Conservation (phyloP, 2,329 filamentous ascomycete species). For the Claviceps humidiphila region DNA sequence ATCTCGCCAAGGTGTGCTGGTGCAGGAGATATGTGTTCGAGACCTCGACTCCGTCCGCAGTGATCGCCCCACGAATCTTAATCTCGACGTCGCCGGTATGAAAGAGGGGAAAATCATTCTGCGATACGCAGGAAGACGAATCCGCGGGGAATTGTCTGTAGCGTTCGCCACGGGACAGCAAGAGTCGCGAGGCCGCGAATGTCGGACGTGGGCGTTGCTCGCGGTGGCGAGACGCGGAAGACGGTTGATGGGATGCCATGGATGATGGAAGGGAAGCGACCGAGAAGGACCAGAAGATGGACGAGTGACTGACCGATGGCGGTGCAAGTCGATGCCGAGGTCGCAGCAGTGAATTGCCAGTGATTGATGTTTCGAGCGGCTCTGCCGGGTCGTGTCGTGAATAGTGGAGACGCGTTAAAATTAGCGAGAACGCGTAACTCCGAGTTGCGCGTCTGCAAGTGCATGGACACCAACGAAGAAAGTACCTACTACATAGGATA, state of each 20-base stretch:
- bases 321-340: too few relatives aligned
- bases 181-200: conserved; percentile 50
- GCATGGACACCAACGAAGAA: too few relatives aligned
- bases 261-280: conserved; percentile 35
- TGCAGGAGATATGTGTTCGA: conserved; percentile 82
- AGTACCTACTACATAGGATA: too few relatives aligned
- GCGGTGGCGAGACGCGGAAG: conserved; percentile 4
- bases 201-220: conserved; percentile 8
- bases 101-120: conserved; percentile 90
- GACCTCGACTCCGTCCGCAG: conserved; percentile 35
- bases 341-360: too few relatives aligned
- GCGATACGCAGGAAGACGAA: conserved; percentile 51
- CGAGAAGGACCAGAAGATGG: background rate
- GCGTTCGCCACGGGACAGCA: conserved; percentile 48
- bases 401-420: too few relatives aligned
- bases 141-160: conserved; percentile 74
- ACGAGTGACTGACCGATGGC: too few relatives aligned
- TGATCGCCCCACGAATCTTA: conserved; percentile 47
- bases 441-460: too few relatives aligned
- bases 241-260: conserved; percentile 34
- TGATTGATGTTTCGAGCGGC: too few relatives aligned
- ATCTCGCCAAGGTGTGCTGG: conserved; percentile 73
- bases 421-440: too few relatives aligned
- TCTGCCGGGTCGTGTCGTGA: too few relatives aligned
- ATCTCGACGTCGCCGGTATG: conserved; percentile 92